Evolutionary conservation across 805 yeast genomes (phyloP), one percentile per base, ranked within the genome.

Genomic region (Maudiozyma serrabonitensis): DNA sequence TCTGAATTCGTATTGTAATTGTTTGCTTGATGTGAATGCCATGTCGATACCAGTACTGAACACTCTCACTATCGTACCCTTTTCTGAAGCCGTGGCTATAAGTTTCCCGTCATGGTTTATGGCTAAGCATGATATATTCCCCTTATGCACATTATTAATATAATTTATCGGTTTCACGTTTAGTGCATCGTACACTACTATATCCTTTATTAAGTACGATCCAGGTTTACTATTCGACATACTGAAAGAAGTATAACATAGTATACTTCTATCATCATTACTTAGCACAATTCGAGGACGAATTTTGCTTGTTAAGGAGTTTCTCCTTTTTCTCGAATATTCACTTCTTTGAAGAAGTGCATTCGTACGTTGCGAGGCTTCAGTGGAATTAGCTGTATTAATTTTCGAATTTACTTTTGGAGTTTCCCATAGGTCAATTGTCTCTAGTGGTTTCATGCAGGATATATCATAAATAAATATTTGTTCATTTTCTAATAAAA

Each of bases 401-500:
- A 39, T 23, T 4, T 7, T n/a, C 6, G n/a, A 15, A 19, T n/a
- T 9, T 26, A 13, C n/a, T 28, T 37, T n/a, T 19, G 54, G 50
- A 34, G 55, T 58, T 47, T 57, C 64, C 58, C 59, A 53, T 8
- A 63, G 54, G 32, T 84, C 88, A 35, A 84, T 75, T 1, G 84
- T 82, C 58, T 81, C 85, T 41, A 91, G 64, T 25, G 90, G 75
- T 59, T 86, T 81, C 82, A 91, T 89, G 64, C 95, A 87, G 50
- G 93, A 80, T 53, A 91, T 83, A 65, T 91, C 97, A 69, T 91
- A 93, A 44, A 91, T 79, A 63, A 81, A 86, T 9, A 93, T 79
- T 66, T 90, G 95, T 52, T 87, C 91, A 46, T 59, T 63, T 46
- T 79, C 73, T 47, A 91, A 70, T 6, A 86, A 79, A 16, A 90